Evolutionary conservation across 2,329 filamentous ascomycete genomes (phyloP).

Genomic region (Xylariaceae sp.): DNA sequence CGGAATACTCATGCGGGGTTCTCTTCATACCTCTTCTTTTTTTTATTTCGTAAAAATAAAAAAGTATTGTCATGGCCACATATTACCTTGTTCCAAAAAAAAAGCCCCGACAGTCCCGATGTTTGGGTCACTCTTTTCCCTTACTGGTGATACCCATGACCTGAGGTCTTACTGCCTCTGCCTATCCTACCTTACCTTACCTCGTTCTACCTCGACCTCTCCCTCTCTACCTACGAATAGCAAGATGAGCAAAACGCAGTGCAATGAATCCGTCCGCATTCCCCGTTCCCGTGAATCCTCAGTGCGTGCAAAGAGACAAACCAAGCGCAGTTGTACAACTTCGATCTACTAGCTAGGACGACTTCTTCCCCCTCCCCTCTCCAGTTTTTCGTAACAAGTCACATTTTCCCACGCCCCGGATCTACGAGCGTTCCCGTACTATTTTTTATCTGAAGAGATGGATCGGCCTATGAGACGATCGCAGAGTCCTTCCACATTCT

Average conservation of each 20-base stretch:
- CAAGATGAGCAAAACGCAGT: too few relatives aligned
- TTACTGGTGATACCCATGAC: not conserved
- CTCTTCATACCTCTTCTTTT: not conserved
- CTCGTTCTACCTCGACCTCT: too few relatives aligned
- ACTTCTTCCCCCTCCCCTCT: not conserved
- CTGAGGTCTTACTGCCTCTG: not conserved
- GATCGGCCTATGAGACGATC: slow-evolving; percentile 17
- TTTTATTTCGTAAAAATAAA: not conserved
- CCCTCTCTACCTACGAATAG: too few relatives aligned
- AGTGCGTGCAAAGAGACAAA: too few relatives aligned
- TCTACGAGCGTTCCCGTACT: too few relatives aligned
- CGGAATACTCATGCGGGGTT: not conserved
- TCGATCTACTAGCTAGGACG: not conserved
- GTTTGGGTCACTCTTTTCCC: not conserved
- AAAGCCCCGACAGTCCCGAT: not conserved
- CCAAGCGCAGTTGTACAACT: not conserved
- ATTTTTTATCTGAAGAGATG: not conserved
- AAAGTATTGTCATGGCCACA: not conserved
- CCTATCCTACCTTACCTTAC: not conserved
- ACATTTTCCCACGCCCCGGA: not conserved
- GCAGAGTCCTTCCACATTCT: slow-evolving; percentile 27
- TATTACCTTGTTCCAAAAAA: not conserved
- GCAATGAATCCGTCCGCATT: too few relatives aligned
- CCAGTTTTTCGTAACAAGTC: slow-evolving; percentile 3
- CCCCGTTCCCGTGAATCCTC: too few relatives aligned